These are phyloP conservation scores for Globisporangium acanthophoron DNA, from an alignment of 352 stramenopile species.

Conservation along the genomic window DNA sequence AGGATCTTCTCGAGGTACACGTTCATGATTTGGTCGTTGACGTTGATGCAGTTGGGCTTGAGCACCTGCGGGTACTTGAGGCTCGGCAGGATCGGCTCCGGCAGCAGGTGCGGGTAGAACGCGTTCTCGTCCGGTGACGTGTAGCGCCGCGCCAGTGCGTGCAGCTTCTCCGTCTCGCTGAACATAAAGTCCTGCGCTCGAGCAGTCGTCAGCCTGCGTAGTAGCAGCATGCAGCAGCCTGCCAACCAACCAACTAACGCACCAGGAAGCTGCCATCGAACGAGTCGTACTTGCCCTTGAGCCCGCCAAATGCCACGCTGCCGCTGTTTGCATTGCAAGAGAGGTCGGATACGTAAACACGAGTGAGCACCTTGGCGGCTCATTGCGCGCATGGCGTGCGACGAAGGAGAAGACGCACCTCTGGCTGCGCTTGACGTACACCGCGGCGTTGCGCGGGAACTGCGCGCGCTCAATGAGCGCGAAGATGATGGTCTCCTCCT, in stretches of 20 bases:
- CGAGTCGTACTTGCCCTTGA: constrained; percentile 82
- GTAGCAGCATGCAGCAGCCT: background rate
- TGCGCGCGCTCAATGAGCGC: constrained; percentile 98
- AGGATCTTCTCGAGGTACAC: constrained; percentile 97
- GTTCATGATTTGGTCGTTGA: constrained; percentile 96
- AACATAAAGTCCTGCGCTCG: constrained; percentile 96
- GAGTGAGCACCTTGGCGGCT: too few species aligned
- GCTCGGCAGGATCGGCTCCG: constrained; percentile 87
- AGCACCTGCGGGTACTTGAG: constrained; percentile 93
- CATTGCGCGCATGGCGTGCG: background rate
- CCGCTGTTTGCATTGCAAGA: constrained; percentile 20
- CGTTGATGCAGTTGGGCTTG: constrained; percentile 94
- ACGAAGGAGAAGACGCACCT: constrained; percentile 26
- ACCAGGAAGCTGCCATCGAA: constrained; percentile 81
- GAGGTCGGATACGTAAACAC: background rate
- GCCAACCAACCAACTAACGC: background rate
- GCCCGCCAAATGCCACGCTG: constrained; percentile 63
- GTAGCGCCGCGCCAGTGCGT: constrained; percentile 94
- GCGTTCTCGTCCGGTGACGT: constrained; percentile 97
- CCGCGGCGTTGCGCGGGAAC: constrained; percentile 92
- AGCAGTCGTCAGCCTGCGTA: constrained; percentile 38
- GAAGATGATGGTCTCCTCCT: constrained; percentile 99
- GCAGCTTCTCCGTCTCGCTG: constrained; percentile 94
- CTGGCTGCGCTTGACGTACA: constrained; percentile 92
- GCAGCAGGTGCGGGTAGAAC: constrained; percentile 94